Percentiles rank a stretch among this genome's conserved stretches.
These are phyloP conservation scores for Teunomyces gatunensis DNA, from an alignment of 805 yeast genomes.

Conservation along the genomic window DNA sequence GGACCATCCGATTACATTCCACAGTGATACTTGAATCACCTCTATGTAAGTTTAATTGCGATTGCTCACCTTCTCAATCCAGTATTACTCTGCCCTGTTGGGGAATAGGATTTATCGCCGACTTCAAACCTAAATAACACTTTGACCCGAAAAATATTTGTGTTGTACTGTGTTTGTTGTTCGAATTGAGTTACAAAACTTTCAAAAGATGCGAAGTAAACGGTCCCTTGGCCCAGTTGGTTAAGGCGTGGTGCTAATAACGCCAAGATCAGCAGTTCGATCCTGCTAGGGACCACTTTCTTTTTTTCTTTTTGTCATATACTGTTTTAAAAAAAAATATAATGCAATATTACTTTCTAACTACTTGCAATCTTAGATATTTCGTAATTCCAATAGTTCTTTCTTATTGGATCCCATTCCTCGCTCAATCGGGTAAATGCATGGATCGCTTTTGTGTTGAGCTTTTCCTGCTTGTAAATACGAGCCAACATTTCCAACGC, in stretches of 20 bases:
- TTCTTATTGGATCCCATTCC: slow-evolving; percentile 61
- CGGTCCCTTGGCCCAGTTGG: slow-evolving; percentile 55
- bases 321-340: no score
- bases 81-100: no score
- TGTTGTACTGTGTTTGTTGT: no score
- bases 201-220: no score
- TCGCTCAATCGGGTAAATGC: slow-evolving; percentile 52
- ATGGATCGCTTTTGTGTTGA: slow-evolving; percentile 32
- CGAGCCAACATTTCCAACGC: slow-evolving; percentile 65
- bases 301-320: slow-evolving; percentile 7
- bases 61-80: no score
- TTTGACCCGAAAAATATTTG: no score
- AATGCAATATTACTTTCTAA: background rate
- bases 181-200: no score
- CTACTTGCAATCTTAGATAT: slow-evolving; percentile 10
- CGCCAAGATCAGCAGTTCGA: slow-evolving; percentile 80
- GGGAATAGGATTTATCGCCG: no score
- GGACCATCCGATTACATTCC: background rate
- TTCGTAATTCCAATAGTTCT: slow-evolving; percentile 59
- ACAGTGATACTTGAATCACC: no score
- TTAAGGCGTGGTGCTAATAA: slow-evolving; percentile 53
- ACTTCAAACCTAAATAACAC: no score
- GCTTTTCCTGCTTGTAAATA: slow-evolving; percentile 36
- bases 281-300: slow-evolving; percentile 76
- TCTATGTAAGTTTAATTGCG: no score